Conservation (phyloP, 345 rosid species). For the Citrus maxima region DNA sequence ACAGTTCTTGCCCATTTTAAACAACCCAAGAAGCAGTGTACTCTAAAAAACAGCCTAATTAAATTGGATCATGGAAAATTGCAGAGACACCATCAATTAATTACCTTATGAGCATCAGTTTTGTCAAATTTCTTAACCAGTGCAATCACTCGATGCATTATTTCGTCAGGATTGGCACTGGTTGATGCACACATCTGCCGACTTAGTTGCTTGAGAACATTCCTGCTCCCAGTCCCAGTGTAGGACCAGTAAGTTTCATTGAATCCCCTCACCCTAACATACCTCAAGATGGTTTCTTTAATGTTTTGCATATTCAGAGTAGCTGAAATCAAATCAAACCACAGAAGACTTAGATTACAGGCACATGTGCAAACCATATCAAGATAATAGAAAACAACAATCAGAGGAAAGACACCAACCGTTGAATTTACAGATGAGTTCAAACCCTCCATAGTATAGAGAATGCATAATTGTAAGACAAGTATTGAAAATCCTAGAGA, state of each 20-base stretch:
- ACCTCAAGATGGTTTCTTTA: slow-evolving; percentile 42
- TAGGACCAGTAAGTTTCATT: not conserved
- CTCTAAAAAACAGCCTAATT: not conserved
- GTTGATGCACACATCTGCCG: slow-evolving; percentile 30
- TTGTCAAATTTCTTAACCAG: slow-evolving; percentile 57
- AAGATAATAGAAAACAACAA: not conserved
- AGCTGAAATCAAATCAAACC: slow-evolving; percentile 13
- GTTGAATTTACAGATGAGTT: not conserved
- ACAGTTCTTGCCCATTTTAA: not conserved
- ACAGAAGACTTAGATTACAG: not conserved
- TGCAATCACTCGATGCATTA: slow-evolving; percentile 39
- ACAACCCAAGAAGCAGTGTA: not conserved
- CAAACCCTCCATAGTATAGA: not conserved
- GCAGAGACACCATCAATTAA: not conserved
- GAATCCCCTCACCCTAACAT: slow-evolving; percentile 38
- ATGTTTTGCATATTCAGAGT: slow-evolving; percentile 35
- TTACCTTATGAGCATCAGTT: slow-evolving; percentile 53
- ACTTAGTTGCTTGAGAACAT: slow-evolving; percentile 20
- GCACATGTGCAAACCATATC: not conserved
- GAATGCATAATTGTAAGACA: not conserved
- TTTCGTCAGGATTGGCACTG: slow-evolving; percentile 25
- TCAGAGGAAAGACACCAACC: not conserved
- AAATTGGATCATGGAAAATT: not conserved
- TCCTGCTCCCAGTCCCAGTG: slow-evolving; percentile 12
- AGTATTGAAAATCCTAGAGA: not conserved